Conservation (phyloP, 805 yeast species). For the Wickerhamomyces sydowiorum region DNA sequence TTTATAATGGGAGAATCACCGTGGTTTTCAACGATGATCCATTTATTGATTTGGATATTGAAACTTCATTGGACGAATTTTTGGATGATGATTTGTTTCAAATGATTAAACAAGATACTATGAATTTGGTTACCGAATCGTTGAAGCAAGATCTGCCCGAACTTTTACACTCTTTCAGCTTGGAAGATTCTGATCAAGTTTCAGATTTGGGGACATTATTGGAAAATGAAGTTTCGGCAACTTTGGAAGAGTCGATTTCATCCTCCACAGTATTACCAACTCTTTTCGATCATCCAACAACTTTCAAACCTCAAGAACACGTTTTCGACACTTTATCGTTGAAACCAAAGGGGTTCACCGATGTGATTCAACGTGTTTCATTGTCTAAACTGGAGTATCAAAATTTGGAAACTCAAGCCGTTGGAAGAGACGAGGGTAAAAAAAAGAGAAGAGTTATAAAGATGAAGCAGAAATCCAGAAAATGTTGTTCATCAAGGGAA, state of each 20-base stretch:
- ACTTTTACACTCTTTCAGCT: conserved; percentile 9
- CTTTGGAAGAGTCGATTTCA: no score
- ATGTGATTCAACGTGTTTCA: conserved; percentile 13
- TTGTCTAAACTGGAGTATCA: conserved; percentile 5
- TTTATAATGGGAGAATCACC: conserved; percentile 14
- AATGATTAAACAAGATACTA: conserved; percentile 15
- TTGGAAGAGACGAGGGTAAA: neutral
- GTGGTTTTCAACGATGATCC: conserved; percentile 23
- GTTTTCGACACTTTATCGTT: conserved; percentile 14
- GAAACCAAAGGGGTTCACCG: conserved; percentile 9
- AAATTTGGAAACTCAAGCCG: neutral
- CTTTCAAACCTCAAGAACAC: neutral
- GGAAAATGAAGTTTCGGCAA: neutral
- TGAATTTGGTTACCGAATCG: conserved; percentile 12
- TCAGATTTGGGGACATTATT: no score
- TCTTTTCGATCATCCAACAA: neutral
- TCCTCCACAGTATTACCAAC: neutral
- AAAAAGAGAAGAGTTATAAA: conserved; percentile 19
- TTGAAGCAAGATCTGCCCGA: conserved; percentile 20
- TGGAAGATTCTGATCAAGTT: conserved; percentile 4
- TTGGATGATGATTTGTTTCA: conserved; percentile 19
- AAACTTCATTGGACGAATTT: conserved; percentile 22
- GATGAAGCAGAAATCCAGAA: conserved; percentile 6
- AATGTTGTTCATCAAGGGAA: neutral
- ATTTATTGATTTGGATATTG: conserved; percentile 14